Conservation (phyloP, 164 flowering plant genomes). For the Stephania yunnanensis region DNA sequence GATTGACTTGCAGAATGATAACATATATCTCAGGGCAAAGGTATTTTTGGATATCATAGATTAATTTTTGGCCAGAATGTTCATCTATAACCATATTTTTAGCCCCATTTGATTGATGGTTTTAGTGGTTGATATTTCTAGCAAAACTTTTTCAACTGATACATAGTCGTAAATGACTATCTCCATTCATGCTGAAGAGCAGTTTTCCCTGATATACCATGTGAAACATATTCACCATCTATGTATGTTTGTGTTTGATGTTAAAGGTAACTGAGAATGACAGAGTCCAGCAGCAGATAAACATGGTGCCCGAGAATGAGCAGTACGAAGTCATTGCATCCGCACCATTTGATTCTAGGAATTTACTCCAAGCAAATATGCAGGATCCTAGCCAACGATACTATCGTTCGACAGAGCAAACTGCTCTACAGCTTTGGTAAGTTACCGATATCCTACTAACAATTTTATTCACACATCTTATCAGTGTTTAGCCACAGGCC, state of each 20-base stretch:
- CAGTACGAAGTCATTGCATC: conserved; percentile 47
- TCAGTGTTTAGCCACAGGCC: background rate
- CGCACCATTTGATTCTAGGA: conserved; percentile 53
- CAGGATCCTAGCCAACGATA: conserved; percentile 49
- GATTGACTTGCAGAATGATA: conserved; percentile 71
- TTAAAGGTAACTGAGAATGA: conserved; percentile 65
- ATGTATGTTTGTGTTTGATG: background rate
- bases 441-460: background rate
- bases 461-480: background rate
- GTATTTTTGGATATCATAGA: conserved; percentile 26
- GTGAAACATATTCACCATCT: background rate
- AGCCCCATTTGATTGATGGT: no score
- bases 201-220: background rate
- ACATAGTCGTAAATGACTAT: background rate
- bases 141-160: background rate
- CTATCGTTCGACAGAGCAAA: conserved; percentile 52
- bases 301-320: conserved; percentile 44
- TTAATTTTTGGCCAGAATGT: background rate
- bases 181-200: background rate
- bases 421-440: conserved; percentile 70
- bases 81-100: background rate
- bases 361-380: conserved; percentile 64
- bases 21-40: conserved; percentile 82
- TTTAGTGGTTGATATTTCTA: background rate
- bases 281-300: conserved; percentile 58